Evolutionary conservation across 139 green algal species (phyloP), one percentile per base, ranked within the genome.

Genomic region (Gonium pectorale): DNA sequence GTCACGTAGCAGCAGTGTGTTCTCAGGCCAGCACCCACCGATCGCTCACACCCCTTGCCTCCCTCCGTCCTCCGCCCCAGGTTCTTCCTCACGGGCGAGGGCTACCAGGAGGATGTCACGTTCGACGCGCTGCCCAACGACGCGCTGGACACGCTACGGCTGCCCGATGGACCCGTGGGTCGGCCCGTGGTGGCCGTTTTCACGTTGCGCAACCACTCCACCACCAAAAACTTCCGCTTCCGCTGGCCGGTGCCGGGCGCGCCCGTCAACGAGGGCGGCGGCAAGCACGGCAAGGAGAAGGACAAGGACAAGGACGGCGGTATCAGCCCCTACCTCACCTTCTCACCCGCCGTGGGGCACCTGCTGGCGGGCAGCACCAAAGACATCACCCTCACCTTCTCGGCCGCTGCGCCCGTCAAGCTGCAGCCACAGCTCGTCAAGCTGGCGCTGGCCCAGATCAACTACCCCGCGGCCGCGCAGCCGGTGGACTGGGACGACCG

Each of bases 41-140:
- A n/a, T n/a, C n/a, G n/a, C n/a, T n/a, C n/a, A n/a, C n/a, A n/a
- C n/a, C n/a, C n/a, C n/a, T n/a, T n/a, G n/a, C n/a, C n/a, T n/a
- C n/a, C 64, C 21, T 11, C 37, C 35, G 11, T 6, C 37, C 24
- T 5, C 27, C 43, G 2, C 43, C 15, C 29, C 70, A 79, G 71
- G 22, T 68, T 92, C 26, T 51, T 64, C 21, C 43, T 92, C 3
- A 79, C 46, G 5, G 94, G 92, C 33, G 92, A 95, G 86, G 89
- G 90, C 72, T 97, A 94, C 86, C 84, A 92, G 80, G 93, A 97
- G 66, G 92, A 95, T 64, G 54, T 97, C 15, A 89, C 87, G 11
- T 93, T 97, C 44, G 87, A 93, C 31, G 81, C 72, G 21, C 83
- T 97, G 79, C 92, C 95, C 15, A 83, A 89, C 43, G 89, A 82